Evolutionary conservation across 2,329 filamentous ascomycete species (phyloP).

Genomic region (Colletotrichum sp.): DNA sequence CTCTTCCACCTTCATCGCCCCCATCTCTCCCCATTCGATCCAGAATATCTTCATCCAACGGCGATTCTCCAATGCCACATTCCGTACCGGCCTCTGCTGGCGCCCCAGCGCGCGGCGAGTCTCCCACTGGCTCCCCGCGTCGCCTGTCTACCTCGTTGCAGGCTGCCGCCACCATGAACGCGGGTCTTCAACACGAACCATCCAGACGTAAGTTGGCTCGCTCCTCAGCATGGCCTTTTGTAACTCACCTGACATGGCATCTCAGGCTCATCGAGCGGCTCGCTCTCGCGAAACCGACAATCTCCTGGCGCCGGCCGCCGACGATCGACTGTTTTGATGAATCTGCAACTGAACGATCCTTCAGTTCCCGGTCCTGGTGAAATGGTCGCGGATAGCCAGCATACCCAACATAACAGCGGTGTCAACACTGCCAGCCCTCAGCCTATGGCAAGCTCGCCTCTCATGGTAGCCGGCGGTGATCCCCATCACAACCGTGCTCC

Average conservation of each 20-base stretch:
- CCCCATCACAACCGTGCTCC: conserved; percentile 71
- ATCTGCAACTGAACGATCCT: conserved; percentile 76
- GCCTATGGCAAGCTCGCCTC: conserved; percentile 52
- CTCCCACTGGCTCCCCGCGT: conserved; percentile 66
- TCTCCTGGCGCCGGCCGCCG: conserved; percentile 60
- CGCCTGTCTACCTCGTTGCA: conserved; percentile 74
- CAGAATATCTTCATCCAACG: conserved; percentile 21
- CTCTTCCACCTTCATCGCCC: conserved; percentile 14
- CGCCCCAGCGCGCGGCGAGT: conserved; percentile 41
- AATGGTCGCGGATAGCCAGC: conserved; percentile 58
- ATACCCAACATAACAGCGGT: conserved; percentile 28
- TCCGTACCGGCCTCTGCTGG: neutral
- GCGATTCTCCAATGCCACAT: conserved; percentile 15
- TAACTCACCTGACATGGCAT: neutral
- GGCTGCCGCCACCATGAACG: conserved; percentile 79
- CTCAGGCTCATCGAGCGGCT: conserved; percentile 58
- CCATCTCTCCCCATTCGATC: conserved; percentile 4
- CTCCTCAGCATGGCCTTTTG: neutral
- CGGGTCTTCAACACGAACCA: conserved; percentile 71
- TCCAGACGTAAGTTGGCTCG: conserved; percentile 55
- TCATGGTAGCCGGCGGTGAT: conserved; percentile 43
- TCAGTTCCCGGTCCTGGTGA: conserved; percentile 71
- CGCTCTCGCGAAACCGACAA: conserved; percentile 48
- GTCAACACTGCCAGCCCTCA: conserved; percentile 45
- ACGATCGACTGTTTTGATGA: conserved; percentile 74